Evolutionary conservation across 2,329 filamentous ascomycete genomes (phyloP).

Genomic region (Venturia aucupariae): DNA sequence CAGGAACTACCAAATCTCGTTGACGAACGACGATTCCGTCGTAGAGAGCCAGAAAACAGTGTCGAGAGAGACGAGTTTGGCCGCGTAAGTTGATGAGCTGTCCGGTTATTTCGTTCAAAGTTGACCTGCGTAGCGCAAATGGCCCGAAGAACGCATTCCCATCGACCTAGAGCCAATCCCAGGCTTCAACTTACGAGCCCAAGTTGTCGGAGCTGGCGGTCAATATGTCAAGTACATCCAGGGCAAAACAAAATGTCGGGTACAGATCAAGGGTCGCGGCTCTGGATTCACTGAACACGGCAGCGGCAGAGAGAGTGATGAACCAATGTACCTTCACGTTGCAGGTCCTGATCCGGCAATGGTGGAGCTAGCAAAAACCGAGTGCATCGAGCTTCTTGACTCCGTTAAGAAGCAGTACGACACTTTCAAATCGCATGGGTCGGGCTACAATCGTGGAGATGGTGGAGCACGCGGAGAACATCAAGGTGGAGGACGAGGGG

Average conservation of each 20-base stretch:
- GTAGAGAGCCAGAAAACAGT: constrained; percentile 61
- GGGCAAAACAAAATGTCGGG: constrained; percentile 85
- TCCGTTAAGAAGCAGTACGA: constrained; percentile 89
- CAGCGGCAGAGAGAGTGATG: constrained; percentile 85
- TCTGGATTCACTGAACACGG: constrained; percentile 88
- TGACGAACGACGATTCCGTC: constrained; percentile 84
- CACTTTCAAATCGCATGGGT: constrained; percentile 65
- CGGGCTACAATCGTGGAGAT: constrained; percentile 34
- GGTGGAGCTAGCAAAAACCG: constrained; percentile 76
- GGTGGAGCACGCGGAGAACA: constrained; percentile 32
- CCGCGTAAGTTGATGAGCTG: constrained; percentile 47
- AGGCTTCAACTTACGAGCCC: constrained; percentile 91
- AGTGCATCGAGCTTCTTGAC: constrained; percentile 77
- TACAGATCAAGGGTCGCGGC: constrained; percentile 95
- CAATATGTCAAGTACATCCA: constrained; percentile 98
- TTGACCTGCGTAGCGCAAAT: constrained; percentile 67
- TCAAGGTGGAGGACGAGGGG: constrained; percentile 21
- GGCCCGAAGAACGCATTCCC: constrained; percentile 92
- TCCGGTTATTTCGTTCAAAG: not conserved
- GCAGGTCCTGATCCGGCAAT: constrained; percentile 81
- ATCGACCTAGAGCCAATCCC: constrained; percentile 84
- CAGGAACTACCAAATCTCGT: constrained; percentile 92
- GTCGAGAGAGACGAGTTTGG: constrained; percentile 88
- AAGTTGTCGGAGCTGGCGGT: constrained; percentile 89
- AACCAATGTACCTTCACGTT: constrained; percentile 94